A percentile compares a stretch with the other conserved stretches of the same genome.
Evolutionary conservation across 2,329 filamentous ascomycete genomes (phyloP).

Genomic region (Mycosphaerella sp.): DNA sequence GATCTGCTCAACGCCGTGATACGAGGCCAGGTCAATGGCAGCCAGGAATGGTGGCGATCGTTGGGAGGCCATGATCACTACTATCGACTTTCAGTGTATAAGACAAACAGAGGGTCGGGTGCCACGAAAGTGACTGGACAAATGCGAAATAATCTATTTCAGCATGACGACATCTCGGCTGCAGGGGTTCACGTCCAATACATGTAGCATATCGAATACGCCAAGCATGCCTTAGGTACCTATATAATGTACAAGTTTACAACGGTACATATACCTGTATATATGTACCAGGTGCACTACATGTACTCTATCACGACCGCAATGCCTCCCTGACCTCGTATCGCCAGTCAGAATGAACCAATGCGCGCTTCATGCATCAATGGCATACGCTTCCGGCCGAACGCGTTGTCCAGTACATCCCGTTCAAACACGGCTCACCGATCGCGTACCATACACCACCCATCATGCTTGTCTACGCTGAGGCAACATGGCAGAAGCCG

Average conservation of each 20-base stretch:
- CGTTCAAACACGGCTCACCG: not conserved
- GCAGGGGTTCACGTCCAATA: too few relatives aligned
- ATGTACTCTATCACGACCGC: not conserved
- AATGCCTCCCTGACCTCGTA: not conserved
- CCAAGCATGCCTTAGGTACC: too few relatives aligned
- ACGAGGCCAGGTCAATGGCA: conserved; percentile 43
- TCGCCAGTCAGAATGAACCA: not conserved
- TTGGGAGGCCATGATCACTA: conserved; percentile 16
- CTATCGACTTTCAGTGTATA: not conserved
- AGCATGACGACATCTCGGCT: too few relatives aligned
- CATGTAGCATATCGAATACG: too few relatives aligned
- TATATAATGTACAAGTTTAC: too few relatives aligned
- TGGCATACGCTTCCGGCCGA: not conserved
- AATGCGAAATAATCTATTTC: not conserved
- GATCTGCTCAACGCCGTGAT: conserved; percentile 43
- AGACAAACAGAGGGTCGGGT: not conserved
- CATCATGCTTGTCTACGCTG: not conserved
- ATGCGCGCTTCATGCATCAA: not conserved
- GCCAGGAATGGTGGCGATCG: conserved; percentile 40
- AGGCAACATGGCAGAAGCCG: not conserved
- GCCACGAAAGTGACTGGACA: not conserved
- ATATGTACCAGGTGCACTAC: too few relatives aligned
- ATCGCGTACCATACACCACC: not conserved
- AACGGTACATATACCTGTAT: too few relatives aligned
- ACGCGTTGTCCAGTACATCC: not conserved